A percentile compares a stretch with the other conserved stretches of the same genome.
Conservation (phyloP, 352 stramenopile genomes). For the Peronosclerospora sorghi region DNA sequence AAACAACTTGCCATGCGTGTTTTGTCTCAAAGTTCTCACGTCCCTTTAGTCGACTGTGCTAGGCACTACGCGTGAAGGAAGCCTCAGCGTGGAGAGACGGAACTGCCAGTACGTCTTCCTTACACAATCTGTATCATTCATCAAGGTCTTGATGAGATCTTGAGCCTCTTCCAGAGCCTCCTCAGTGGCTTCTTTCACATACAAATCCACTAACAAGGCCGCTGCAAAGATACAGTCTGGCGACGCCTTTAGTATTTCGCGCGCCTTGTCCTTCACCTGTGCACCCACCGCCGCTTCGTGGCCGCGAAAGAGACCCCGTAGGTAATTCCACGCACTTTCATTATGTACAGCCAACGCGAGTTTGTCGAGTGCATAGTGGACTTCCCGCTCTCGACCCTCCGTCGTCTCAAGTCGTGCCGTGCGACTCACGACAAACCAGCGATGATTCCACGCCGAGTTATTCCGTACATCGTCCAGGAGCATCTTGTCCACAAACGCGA, state of each 20-base stretch:
- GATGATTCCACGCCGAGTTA: constrained; percentile 91
- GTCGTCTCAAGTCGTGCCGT: constrained; percentile 22
- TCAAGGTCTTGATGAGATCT: constrained; percentile 55
- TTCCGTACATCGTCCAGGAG: constrained; percentile 91
- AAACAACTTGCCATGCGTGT: constrained; percentile 15
- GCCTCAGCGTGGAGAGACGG: constrained; percentile 38
- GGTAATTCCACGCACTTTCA: constrained; percentile 88
- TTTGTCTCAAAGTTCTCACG: constrained; percentile 23
- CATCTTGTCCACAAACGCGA: constrained; percentile 84
- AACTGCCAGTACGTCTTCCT: constrained; percentile 69
- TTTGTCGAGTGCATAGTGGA: constrained; percentile 62
- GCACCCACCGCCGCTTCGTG: constrained; percentile 33
- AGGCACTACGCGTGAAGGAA: too few relatives aligned
- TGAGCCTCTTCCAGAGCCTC: constrained; percentile 27
- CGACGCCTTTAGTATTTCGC: constrained; percentile 24
- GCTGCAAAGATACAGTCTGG: constrained; percentile 63
- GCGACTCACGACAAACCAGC: constrained; percentile 76
- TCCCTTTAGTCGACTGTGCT: too few relatives aligned
- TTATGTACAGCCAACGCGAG: constrained; percentile 74
- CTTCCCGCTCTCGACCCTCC: constrained; percentile 43
- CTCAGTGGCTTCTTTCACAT: constrained; percentile 34
- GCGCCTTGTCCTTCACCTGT: constrained; percentile 32
- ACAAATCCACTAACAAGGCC: constrained; percentile 63
- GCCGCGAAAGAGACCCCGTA: constrained; percentile 56
- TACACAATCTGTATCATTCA: constrained; percentile 62